Conservation (phyloP, 495 filamentous ascomycete species). For the Podospora tetraspora region DNA sequence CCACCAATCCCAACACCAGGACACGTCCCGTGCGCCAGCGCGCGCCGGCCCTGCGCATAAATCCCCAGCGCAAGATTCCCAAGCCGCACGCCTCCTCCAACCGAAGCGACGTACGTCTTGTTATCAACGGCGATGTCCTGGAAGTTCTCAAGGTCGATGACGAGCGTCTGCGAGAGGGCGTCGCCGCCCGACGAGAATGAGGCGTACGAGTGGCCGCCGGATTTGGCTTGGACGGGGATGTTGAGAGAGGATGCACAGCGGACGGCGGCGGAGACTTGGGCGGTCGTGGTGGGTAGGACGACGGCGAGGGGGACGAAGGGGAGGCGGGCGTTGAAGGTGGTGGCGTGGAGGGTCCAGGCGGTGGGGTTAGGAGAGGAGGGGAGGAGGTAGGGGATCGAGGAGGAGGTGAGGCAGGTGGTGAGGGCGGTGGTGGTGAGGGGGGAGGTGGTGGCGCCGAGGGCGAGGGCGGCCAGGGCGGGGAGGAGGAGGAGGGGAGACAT, state of each 20-base stretch:
- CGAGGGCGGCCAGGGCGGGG: background rate
- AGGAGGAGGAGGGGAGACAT: background rate
- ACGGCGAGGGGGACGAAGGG: constrained; percentile 52
- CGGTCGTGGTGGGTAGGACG: constrained; percentile 44
- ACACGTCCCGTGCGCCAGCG: constrained; percentile 60
- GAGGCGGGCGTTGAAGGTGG: constrained; percentile 55
- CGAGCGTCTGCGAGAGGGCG: constrained; percentile 39
- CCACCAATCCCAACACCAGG: constrained; percentile 60
- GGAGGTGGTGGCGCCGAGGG: background rate
- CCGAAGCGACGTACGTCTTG: constrained; percentile 42
- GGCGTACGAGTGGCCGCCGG: constrained; percentile 68
- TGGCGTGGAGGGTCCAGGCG: constrained; percentile 26
- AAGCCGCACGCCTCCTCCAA: constrained; percentile 54
- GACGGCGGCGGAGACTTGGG: constrained; percentile 50
- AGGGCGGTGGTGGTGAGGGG: background rate
- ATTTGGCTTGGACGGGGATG: constrained; percentile 56
- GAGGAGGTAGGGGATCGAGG: constrained; percentile 16
- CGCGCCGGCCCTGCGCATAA: constrained; percentile 47
- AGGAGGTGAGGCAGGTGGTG: constrained; percentile 12
- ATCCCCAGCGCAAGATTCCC: constrained; percentile 54
- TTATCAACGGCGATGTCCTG: constrained; percentile 27
- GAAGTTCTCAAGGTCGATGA: constrained; percentile 48
- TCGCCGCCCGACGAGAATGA: constrained; percentile 48
- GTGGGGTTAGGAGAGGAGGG: constrained; percentile 13
- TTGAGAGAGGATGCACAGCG: constrained; percentile 39